phyloP scores from a whole-genome alignment of 306 rosid genomes.

The Quercus agrifolia region DNA sequence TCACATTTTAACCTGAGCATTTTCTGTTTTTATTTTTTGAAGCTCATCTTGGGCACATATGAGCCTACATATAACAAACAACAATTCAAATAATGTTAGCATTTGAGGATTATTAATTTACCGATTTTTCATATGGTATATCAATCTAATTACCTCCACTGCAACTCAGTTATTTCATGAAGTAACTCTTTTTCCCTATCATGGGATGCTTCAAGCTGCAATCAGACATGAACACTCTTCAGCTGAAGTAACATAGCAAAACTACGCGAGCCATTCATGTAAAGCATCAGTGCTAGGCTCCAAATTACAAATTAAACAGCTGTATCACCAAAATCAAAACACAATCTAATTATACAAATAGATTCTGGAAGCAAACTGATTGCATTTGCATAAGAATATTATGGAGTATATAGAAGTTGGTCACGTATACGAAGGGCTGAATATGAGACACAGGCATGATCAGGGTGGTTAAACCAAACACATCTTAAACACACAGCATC shows the following conservation, averaged over 20 bases:
- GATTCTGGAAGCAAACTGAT: background rate
- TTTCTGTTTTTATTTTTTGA: constrained; percentile 54
- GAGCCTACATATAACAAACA: constrained; percentile 47
- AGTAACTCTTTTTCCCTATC: constrained; percentile 73
- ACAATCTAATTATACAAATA: background rate
- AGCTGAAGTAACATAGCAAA: background rate
- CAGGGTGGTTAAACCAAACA: background rate
- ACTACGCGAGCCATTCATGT: background rate
- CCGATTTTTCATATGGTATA: background rate
- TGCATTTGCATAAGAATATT: background rate
- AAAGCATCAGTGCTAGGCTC: background rate
- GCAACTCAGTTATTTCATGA: constrained; percentile 61
- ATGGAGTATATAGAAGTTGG: background rate
- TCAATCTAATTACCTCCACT: constrained; percentile 54
- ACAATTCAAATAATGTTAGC: constrained; percentile 3
- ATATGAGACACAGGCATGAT: background rate
- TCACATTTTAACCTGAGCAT: constrained; percentile 39
- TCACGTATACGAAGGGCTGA: background rate
- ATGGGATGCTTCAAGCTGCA: constrained; percentile 77
- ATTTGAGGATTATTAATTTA: background rate
- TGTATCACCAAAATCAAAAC: background rate
- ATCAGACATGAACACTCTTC: constrained; percentile 7
- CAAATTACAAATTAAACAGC: background rate
- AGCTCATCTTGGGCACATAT: constrained; percentile 56
- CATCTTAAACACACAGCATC: background rate